A percentile compares a stretch with the other conserved stretches of the same genome.
Conservation (phyloP, 2,329 filamentous ascomycete species). For the Epichloe coenophiala region DNA sequence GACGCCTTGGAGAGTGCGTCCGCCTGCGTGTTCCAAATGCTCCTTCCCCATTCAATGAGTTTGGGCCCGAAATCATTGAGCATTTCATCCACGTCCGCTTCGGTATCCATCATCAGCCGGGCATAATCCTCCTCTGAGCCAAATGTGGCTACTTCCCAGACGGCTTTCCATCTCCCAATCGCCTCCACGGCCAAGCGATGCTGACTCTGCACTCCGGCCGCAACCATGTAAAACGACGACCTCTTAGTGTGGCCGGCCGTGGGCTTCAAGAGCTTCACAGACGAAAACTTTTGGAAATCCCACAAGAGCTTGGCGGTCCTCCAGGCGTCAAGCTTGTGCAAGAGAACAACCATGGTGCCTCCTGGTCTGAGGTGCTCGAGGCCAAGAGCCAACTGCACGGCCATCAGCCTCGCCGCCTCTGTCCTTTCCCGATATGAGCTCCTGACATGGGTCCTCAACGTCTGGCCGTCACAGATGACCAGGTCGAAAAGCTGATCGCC, state of each 20-base stretch:
- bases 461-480: constrained; percentile 33
- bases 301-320: constrained; percentile 23
- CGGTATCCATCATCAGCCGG: constrained; percentile 1
- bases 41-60: constrained; percentile 17
- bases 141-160: constrained; percentile 28
- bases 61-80: constrained; percentile 22
- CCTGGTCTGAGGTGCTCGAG: constrained; percentile 30
- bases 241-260: constrained; percentile 22
- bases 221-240: constrained; percentile 41
- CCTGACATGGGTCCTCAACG: constrained; percentile 26
- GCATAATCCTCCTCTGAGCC: constrained; percentile 14
- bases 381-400: constrained; percentile 29
- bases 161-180: constrained; percentile 25
- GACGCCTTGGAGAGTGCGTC: constrained; percentile 16
- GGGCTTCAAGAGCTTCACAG: constrained; percentile 32
- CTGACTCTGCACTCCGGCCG: constrained; percentile 24
- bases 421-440: constrained; percentile 17
- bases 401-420: constrained; percentile 24
- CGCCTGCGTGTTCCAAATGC: constrained; percentile 23
- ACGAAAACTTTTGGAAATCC: constrained; percentile 27
- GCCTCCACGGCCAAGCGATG: constrained; percentile 19
- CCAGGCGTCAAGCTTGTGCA: constrained; percentile 34
- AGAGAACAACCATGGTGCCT: constrained; percentile 36
- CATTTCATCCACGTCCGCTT: constrained; percentile 9
- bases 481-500: constrained; percentile 23